phyloP scores from a whole-genome alignment of 148 eudicot genomes.

The Fagopyrum esculentum region DNA sequence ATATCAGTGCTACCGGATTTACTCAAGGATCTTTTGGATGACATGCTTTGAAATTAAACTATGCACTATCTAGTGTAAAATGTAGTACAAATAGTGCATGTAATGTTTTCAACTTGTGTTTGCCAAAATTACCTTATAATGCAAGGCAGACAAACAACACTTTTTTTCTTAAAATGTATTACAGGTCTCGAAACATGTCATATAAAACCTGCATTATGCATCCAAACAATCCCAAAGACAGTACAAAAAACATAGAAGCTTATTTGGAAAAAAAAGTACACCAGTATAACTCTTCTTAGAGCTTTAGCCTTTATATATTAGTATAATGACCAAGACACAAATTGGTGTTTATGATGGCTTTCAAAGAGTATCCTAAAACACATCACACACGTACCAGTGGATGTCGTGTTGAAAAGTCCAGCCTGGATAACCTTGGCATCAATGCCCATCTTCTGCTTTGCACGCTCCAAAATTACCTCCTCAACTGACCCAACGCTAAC shows the following conservation, averaged over 20 bases:
- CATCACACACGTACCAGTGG: constrained; percentile 61
- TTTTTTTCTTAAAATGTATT: no score
- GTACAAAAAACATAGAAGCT: not conserved
- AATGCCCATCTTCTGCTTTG: constrained; percentile 99
- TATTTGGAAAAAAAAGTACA: not conserved
- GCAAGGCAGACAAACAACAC: no score
- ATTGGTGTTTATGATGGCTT: not conserved
- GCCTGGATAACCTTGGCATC: constrained; percentile 99
- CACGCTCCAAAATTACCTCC: constrained; percentile 94
- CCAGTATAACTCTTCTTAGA: not conserved
- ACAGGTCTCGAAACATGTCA: no score
- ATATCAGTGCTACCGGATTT: not conserved
- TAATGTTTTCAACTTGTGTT: no score
- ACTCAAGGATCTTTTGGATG: not conserved
- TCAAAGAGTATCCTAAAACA: not conserved
- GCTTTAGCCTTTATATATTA: not conserved
- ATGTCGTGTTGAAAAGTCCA: constrained; percentile 91
- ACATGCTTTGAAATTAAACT: no score
- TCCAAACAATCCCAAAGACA: no score
- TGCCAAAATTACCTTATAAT: no score
- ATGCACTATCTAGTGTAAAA: no score
- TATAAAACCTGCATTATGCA: no score
- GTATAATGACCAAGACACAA: not conserved
- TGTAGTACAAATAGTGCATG: no score
- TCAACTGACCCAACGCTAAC: constrained; percentile 97